Conservation (phyloP, 1,284 basidiomycete genomes). For the Apiotrichum gamsii region DNA sequence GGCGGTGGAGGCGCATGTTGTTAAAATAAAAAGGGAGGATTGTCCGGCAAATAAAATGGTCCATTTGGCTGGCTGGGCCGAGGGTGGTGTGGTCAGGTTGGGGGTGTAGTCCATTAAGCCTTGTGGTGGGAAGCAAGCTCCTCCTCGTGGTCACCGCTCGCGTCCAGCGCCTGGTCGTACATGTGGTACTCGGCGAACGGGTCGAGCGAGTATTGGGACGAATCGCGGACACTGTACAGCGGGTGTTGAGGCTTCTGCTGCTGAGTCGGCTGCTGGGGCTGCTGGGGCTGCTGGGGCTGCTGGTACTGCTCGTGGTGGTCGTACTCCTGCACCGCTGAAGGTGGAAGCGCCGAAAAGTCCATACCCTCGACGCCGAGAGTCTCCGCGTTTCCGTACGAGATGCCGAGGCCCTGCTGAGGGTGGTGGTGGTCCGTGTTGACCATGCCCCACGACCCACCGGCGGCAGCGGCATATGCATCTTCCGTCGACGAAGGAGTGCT, state of each 20-base stretch:
- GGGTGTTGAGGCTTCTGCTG: not conserved
- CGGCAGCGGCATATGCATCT: constrained; percentile 7
- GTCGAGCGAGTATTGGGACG: constrained; percentile 25
- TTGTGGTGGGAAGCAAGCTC: too few relatives aligned
- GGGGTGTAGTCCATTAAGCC: not conserved
- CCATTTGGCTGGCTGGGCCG: too few relatives aligned
- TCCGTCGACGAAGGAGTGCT: not conserved
- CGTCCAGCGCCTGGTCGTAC: not conserved
- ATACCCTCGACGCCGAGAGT: too few relatives aligned
- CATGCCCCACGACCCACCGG: constrained; percentile 30
- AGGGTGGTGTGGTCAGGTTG: not conserved
- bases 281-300: too few relatives aligned
- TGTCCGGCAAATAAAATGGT: not conserved
- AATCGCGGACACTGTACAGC: not conserved
- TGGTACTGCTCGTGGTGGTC: too few relatives aligned
- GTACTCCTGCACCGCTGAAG: too few relatives aligned
- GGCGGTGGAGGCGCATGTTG: not conserved
- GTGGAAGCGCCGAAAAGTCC: constrained; percentile 3
- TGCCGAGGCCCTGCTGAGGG: too few relatives aligned
- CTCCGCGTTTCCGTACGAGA: too few relatives aligned
- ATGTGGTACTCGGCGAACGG: constrained; percentile 34
- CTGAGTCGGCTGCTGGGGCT: not conserved
- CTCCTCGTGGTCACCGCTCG: not conserved
- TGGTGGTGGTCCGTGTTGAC: constrained; percentile 18
- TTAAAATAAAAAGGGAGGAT: not conserved